phyloP scores from a whole-genome alignment of 352 stramenopile genomes.

The Phytophthora meadii region DNA sequence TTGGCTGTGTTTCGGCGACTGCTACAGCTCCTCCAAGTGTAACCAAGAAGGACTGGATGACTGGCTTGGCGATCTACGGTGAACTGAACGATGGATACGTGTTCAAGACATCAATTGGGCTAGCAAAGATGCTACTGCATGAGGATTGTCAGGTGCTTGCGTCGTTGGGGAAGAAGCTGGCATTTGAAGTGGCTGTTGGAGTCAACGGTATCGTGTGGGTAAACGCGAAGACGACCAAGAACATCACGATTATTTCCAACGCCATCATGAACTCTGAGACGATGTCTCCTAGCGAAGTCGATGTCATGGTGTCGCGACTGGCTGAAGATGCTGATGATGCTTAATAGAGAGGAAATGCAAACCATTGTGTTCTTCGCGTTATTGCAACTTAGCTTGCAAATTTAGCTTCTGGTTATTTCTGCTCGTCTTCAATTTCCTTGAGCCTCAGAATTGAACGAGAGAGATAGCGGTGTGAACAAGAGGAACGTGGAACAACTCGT shows the following conservation, averaged over 20 bases:
- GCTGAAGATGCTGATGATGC: conserved; percentile 59
- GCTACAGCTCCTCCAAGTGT: conserved; percentile 77
- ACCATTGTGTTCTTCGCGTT: conserved; percentile 11
- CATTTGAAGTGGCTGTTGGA: conserved; percentile 97
- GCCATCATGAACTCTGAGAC: conserved; percentile 90
- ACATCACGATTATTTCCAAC: conserved; percentile 89
- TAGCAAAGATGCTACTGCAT: conserved; percentile 77
- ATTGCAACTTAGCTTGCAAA: conserved; percentile 10
- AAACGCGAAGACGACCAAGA: conserved; percentile 86
- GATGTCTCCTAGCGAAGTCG: conserved; percentile 79
- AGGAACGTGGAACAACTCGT: background rate
- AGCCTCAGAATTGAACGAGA: conserved; percentile 15
- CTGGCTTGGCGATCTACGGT: conserved; percentile 96
- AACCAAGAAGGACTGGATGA: conserved; percentile 99
- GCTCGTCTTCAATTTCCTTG: background rate
- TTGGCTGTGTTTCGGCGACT: background rate
- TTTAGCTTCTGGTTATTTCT: conserved; percentile 32
- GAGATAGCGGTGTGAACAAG: background rate
- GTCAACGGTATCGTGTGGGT: conserved; percentile 97
- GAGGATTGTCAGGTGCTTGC: conserved; percentile 86
- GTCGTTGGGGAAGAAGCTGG: conserved; percentile 79
- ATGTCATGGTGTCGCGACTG: conserved; percentile 83
- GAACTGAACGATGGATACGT: conserved; percentile 94
- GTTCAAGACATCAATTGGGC: conserved; percentile 82
- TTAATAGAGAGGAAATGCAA: conserved; percentile 38